Percentiles rank a stretch among this genome's conserved stretches.
These are phyloP conservation scores for Auxenochlorella protothecoides DNA, from an alignment of 139 green algal species.

Conservation along the genomic window DNA sequence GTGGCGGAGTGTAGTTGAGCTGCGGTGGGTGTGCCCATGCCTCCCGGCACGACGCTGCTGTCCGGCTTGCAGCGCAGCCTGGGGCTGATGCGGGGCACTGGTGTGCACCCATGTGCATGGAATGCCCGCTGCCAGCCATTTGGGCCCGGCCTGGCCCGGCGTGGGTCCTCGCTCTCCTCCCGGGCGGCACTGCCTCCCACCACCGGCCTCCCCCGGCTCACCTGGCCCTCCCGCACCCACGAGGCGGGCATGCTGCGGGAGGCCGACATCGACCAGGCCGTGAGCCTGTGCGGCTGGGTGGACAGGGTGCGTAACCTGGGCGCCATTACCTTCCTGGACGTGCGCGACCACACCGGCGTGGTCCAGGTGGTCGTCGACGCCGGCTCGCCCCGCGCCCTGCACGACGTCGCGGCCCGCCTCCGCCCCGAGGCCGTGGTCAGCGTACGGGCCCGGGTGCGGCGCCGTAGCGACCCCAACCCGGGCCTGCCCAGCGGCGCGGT, in stretches of 20 bases:
- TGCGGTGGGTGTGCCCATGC: background rate
- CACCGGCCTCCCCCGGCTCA: conserved; percentile 1
- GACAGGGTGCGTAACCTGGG: conserved; percentile 84
- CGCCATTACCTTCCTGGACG: conserved; percentile 85
- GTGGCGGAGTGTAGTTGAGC: too few species aligned
- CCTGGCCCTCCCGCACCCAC: conserved; percentile 21
- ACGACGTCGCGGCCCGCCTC: conserved; percentile 41
- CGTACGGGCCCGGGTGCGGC: conserved; percentile 59
- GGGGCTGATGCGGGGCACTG: background rate
- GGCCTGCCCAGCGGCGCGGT: conserved; percentile 75
- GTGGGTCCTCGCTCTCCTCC: background rate
- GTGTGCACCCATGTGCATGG: background rate
- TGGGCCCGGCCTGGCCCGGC: background rate
- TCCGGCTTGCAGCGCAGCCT: background rate
- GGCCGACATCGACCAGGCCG: conserved; percentile 27
- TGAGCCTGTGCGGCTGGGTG: conserved; percentile 93
- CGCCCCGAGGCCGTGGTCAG: conserved; percentile 82
- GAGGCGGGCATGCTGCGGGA: conserved; percentile 40
- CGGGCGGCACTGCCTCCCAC: too few species aligned
- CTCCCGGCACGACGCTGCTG: background rate
- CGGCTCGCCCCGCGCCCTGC: conserved; percentile 5
- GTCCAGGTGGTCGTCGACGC: conserved; percentile 58
- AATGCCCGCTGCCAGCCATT: background rate
- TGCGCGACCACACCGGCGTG: conserved; percentile 87
- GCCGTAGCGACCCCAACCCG: conserved; percentile 73